Base-by-base conservation (phyloP, 352 stramenopile genomes). In the Phytophthora citricola region DNA sequence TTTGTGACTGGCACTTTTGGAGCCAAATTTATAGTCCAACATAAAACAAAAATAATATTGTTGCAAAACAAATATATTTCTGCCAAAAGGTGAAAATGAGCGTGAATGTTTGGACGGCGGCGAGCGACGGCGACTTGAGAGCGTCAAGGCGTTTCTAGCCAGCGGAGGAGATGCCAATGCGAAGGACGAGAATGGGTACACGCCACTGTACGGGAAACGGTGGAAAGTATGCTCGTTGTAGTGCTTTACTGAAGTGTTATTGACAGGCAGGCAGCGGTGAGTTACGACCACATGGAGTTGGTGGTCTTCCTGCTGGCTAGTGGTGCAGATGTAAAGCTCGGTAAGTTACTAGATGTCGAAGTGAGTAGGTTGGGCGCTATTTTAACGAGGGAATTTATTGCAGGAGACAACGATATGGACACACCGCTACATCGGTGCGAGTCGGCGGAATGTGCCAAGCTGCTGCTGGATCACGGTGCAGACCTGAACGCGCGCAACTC, bases 181-280 rank as follows among this genome's bases (percentile, higher is more conserved):
- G 10, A 80, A 89, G 63, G 82, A 91, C 56, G 79, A 89, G 32
- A 83, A 86, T 54, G 82, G 82, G 50, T 91, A 91, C 68, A 91
- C 82, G 9, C 78, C 82, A 10, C 57, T 91, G 82, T 91, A 58
- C 65, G 79, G 75, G 17, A 17, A 38, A 47, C 61, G 11, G 65
- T 66, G 11, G 64, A 6, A 34, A 7, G 8, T 34, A 11, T 79
- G 22, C n/a, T 38, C 5, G 20, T 31, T 47, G 4, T 34, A 10
- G 41, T 39, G 29, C 10, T 36, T 7, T n/a, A 50, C 15, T 43
- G 39, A 40, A 0, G 34, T 7, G 22, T 32, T 26, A 9, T 40
- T 40, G 32, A 34, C 45, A 91, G 82, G 10, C 82, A 91, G 54
- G 82, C 82, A 10, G 82, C 82, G 0, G 82, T 89, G 72, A 89